These are phyloP conservation scores for Carpinus viminea DNA, from an alignment of 306 rosid genomes.

Conservation along the genomic window DNA sequence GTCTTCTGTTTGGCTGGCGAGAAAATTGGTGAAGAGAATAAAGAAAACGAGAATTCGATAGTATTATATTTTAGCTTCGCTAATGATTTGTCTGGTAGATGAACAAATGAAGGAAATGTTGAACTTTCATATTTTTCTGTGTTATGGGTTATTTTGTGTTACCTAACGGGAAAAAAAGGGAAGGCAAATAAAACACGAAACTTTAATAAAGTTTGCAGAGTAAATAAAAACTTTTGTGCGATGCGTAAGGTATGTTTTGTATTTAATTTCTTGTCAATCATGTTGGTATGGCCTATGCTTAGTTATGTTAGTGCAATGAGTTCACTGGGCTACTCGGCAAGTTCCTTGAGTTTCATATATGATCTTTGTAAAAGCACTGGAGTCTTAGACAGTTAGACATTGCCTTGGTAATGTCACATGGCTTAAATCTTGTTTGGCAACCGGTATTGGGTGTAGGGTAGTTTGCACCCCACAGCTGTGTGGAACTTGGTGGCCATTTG, in stretches of 20 bases:
- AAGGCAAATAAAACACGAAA: too few species aligned
- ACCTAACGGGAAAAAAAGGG: too few species aligned
- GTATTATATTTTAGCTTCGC: background rate
- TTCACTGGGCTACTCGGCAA: background rate
- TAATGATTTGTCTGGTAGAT: background rate
- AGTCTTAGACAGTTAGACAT: too few species aligned
- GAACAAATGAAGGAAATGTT: background rate
- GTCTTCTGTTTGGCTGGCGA: background rate
- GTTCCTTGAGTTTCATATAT: background rate
- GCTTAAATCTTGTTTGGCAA: too few species aligned
- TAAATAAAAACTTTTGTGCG: background rate
- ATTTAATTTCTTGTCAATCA: background rate
- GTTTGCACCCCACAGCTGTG: background rate
- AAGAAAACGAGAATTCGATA: slow-evolving; percentile 3
- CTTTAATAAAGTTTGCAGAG: background rate
- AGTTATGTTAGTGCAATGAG: background rate
- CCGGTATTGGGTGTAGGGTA: too few species aligned
- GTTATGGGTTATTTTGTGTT: too few species aligned
- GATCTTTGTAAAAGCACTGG: too few species aligned
- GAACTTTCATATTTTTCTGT: background rate
- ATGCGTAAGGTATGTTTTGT: background rate
- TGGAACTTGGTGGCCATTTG: background rate
- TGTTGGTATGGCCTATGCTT: background rate
- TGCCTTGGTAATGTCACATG: too few species aligned
- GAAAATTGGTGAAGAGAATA: background rate